A percentile compares a stretch with the other conserved stretches of the same genome.
phyloP scores from a whole-genome alignment of 106 monocot genomes.

The Dioscorea dumetorum region DNA sequence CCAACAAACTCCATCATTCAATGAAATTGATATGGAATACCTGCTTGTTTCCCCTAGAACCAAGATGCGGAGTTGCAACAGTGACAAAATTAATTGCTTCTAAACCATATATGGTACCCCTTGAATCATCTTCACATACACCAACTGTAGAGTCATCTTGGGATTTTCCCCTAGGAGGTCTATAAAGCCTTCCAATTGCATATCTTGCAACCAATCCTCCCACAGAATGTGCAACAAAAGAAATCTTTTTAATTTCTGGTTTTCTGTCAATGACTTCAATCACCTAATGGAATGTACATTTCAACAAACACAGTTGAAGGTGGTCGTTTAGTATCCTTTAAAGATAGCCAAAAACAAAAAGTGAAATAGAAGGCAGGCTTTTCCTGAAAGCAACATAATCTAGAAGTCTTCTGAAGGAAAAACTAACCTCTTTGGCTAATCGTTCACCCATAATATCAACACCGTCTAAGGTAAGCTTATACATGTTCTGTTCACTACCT shows the following conservation, averaged over 20 bases:
- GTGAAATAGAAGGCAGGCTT: not conserved
- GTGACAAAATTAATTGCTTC: slow-evolving; percentile 97
- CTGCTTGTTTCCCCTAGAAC: slow-evolving; percentile 95
- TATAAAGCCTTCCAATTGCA: slow-evolving; percentile 71
- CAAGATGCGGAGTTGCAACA: slow-evolving; percentile 97
- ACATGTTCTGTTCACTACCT: slow-evolving; percentile 86
- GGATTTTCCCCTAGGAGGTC: slow-evolving; percentile 26
- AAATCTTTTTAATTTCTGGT: slow-evolving; percentile 60
- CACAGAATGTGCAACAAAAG: slow-evolving; percentile 89
- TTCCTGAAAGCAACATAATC: not conserved
- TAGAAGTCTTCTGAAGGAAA: slow-evolving; percentile 1
- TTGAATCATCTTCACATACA: slow-evolving; percentile 14
- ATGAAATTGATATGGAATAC: slow-evolving; percentile 19
- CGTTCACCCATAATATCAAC: slow-evolving; percentile 96
- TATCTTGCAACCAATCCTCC: slow-evolving; percentile 98
- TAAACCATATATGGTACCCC: slow-evolving; percentile 71
- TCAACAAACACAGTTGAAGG: slow-evolving; percentile 2
- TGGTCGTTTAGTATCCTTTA: not conserved
- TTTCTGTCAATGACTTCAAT: slow-evolving; percentile 47
- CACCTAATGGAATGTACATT: slow-evolving; percentile 33
- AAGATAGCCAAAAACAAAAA: not conserved
- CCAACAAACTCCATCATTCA: not conserved
- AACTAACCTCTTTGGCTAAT: slow-evolving; percentile 80
- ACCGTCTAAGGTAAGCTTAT: slow-evolving; percentile 85
- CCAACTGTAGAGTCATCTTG: slow-evolving; percentile 5